phyloP scores from a whole-genome alignment of 192 early-diverging fungal species.

The Podila clonocystis region DNA sequence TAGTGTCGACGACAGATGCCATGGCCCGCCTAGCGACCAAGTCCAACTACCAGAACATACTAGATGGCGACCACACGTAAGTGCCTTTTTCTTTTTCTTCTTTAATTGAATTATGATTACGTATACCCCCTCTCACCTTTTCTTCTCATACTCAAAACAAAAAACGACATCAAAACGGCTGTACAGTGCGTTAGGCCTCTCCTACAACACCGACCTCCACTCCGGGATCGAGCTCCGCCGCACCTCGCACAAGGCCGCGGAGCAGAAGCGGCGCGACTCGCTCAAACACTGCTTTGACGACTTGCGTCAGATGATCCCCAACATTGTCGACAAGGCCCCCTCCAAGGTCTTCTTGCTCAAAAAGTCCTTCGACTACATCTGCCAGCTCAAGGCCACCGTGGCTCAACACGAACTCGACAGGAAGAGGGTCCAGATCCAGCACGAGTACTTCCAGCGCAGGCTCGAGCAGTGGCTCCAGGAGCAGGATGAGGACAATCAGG shows the following conservation, averaged over 20 bases:
- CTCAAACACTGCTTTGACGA: slow-evolving; percentile 92
- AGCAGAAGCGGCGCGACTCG: slow-evolving; percentile 95
- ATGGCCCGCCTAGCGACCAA: slow-evolving; percentile 59
- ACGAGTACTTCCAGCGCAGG: slow-evolving; percentile 25
- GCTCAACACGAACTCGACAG: slow-evolving; percentile 49
- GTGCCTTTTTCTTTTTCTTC: slow-evolving; percentile 11
- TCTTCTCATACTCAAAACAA: too few relatives aligned
- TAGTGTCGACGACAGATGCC: slow-evolving; percentile 44
- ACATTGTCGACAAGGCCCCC: slow-evolving; percentile 82
- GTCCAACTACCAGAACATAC: slow-evolving; percentile 87
- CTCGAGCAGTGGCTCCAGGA: slow-evolving; percentile 25
- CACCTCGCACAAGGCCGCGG: slow-evolving; percentile 94
- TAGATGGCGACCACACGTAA: slow-evolving; percentile 89
- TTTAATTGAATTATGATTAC: not conserved
- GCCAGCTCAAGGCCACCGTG: slow-evolving; percentile 55
- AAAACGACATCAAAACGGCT: too few relatives aligned
- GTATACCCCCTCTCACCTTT: not conserved
- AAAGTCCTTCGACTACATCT: slow-evolving; percentile 71
- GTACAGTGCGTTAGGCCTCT: slow-evolving; percentile 73
- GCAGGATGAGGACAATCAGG: too few relatives aligned
- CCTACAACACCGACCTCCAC: slow-evolving; percentile 78
- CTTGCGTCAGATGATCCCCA: slow-evolving; percentile 73
- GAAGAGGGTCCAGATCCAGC: slow-evolving; percentile 33
- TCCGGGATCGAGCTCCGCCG: slow-evolving; percentile 83
- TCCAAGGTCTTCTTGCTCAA: slow-evolving; percentile 88